Conservation (phyloP, 2,329 filamentous ascomycete species). For the Microdochium trichocladiopsis region DNA sequence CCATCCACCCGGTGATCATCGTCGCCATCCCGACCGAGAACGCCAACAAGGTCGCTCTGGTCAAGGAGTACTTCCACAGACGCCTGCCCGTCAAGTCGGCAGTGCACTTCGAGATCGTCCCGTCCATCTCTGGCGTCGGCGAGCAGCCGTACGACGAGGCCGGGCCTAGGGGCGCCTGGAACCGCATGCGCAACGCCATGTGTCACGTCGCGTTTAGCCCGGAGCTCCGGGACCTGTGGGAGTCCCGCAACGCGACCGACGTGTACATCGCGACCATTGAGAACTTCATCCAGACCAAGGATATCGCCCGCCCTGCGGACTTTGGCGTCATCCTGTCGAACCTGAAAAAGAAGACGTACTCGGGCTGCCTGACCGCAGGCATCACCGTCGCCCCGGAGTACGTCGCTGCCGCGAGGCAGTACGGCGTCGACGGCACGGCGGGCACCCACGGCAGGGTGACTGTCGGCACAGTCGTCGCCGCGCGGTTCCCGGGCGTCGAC, state of each 20-base stretch:
- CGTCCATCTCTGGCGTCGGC: background rate
- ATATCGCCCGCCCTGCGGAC: background rate
- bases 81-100: background rate
- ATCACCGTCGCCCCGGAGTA: background rate
- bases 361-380: background rate
- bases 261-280: background rate
- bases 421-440: background rate
- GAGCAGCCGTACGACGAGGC: background rate
- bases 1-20: background rate
- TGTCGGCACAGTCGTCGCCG: background rate
- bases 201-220: background rate
- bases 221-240: background rate
- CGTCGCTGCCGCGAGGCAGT: background rate
- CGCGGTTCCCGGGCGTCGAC: background rate
- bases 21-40: background rate
- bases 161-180: background rate
- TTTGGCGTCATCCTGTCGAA: background rate
- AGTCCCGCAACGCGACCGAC: background rate
- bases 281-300: background rate
- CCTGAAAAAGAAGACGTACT: background rate
- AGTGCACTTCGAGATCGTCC: background rate
- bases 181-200: background rate
- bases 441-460: background rate
- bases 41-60: background rate
- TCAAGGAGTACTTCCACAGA: background rate